Evolutionary conservation across 192 early-diverging fungal genomes (phyloP).

Genomic region (Coemansia sp.): DNA sequence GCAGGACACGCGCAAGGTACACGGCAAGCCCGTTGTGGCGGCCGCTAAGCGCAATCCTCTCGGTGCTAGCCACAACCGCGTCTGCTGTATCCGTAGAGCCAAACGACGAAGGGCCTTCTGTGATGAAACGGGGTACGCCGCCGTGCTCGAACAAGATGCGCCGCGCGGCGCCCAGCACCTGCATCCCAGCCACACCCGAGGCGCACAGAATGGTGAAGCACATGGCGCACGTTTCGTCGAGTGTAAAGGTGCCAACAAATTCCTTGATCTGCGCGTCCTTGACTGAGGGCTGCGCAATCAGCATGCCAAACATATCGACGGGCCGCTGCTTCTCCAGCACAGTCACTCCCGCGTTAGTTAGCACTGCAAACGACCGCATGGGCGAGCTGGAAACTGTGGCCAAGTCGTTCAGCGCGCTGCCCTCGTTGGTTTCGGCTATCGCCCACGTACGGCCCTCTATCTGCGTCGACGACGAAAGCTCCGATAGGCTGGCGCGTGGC

Average conservation of each 20-base stretch:
- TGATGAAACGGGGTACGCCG: constrained; percentile 42
- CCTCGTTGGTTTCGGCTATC: constrained; percentile 61
- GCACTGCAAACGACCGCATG: constrained; percentile 64
- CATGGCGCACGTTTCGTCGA: constrained; percentile 81
- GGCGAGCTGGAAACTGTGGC: constrained; percentile 59
- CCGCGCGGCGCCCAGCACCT: constrained; percentile 31
- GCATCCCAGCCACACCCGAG: constrained; percentile 17
- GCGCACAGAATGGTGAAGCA: constrained; percentile 71
- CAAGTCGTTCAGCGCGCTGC: constrained; percentile 63
- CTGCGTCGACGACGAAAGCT: constrained; percentile 52
- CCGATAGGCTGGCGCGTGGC: constrained; percentile 46
- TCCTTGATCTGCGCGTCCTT: constrained; percentile 46
- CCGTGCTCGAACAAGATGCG: constrained; percentile 50
- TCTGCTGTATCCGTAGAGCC: not conserved
- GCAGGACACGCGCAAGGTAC: constrained; percentile 70
- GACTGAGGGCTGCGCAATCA: constrained; percentile 55
- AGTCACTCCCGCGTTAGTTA: constrained; percentile 74
- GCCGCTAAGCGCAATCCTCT: constrained; percentile 60
- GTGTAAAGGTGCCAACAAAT: constrained; percentile 61
- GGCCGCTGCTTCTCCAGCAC: constrained; percentile 74
- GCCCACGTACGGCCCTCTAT: constrained; percentile 83
- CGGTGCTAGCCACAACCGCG: constrained; percentile 1
- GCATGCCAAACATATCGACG: constrained; percentile 66
- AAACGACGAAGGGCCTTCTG: constrained; percentile 28
- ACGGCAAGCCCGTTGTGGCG: constrained; percentile 74